These are phyloP conservation scores for Otatea glauca DNA, from an alignment of 176 grass and related monocot species.

Conservation along the genomic window DNA sequence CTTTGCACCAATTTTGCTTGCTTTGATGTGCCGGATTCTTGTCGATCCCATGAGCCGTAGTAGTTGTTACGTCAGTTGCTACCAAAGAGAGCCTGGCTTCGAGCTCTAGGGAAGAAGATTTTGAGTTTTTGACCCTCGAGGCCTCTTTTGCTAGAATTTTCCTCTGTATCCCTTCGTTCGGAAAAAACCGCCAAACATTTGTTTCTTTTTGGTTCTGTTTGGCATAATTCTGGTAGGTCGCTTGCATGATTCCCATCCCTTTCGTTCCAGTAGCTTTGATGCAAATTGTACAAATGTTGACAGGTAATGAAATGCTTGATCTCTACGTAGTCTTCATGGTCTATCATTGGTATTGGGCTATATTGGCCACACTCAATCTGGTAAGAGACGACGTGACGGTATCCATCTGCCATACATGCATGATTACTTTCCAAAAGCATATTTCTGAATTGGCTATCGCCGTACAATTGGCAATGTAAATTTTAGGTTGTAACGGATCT, in stretches of 20 bases:
- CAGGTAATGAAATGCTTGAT: conserved; percentile 41
- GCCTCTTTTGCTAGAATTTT: not conserved
- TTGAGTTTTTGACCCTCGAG: not conserved
- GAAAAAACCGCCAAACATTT: conserved; percentile 28
- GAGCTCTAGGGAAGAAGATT: conserved; percentile 24
- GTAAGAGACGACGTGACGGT: not conserved
- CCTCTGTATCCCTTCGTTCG: conserved; percentile 30
- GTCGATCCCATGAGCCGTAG: not conserved
- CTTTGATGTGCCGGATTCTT: not conserved
- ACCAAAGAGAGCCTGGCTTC: conserved; percentile 31
- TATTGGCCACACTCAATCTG: not conserved
- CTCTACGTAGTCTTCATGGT: conserved; percentile 24
- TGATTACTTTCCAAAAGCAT: not conserved
- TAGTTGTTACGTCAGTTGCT: conserved; percentile 28
- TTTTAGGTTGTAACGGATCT: not conserved
- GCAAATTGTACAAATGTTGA: conserved; percentile 23
- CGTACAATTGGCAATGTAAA: not conserved
- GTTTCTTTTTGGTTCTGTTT: not conserved
- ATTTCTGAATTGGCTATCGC: not conserved
- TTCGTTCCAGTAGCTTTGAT: conserved; percentile 12
- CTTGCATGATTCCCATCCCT: conserved; percentile 28
- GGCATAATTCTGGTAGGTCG: conserved; percentile 40
- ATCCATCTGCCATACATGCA: not conserved
- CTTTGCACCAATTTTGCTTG: conserved; percentile 20
- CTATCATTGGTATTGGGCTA: conserved; percentile 9